Percentiles rank a stretch among this genome's conserved stretches.
Evolutionary conservation across 2,329 filamentous ascomycete species (phyloP).

Genomic region (Neofusicoccum sp.): DNA sequence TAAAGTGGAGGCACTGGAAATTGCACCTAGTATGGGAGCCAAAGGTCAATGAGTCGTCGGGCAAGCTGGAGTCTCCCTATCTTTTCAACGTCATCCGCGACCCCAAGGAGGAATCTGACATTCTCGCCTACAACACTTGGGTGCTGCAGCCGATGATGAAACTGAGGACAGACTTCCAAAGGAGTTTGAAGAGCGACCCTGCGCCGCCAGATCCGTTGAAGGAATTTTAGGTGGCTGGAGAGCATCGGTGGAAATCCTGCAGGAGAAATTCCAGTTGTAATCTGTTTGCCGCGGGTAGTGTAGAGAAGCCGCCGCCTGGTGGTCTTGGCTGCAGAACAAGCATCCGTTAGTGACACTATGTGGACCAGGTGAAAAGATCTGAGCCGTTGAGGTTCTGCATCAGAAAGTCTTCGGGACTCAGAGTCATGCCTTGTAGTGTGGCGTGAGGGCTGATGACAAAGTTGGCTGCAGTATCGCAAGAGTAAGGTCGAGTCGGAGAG

Average conservation of each 20-base stretch:
- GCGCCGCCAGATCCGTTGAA: slow-evolving; percentile 18
- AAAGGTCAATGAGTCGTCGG: slow-evolving; percentile 18
- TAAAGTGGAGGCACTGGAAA: slow-evolving; percentile 23
- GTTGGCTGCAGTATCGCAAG: neutral
- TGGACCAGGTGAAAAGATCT: neutral
- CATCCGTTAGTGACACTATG: neutral
- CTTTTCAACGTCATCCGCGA: slow-evolving; percentile 21
- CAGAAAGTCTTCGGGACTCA: neutral
- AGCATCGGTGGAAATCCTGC: too few relatives aligned
- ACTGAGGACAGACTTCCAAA: slow-evolving; percentile 13
- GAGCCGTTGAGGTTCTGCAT: neutral
- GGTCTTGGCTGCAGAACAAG: neutral
- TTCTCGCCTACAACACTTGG: slow-evolving; percentile 21
- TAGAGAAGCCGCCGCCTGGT: too few relatives aligned
- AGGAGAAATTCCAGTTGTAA: too few relatives aligned
- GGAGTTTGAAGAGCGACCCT: slow-evolving; percentile 17
- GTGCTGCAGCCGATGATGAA: slow-evolving; percentile 19
- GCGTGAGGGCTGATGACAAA: neutral
- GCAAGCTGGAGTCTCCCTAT: slow-evolving; percentile 21
- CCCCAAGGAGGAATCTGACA: slow-evolving; percentile 22
- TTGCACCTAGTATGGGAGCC: slow-evolving; percentile 22
- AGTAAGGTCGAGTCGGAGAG: neutral
- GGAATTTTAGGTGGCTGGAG: neutral
- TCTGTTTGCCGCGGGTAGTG: too few relatives aligned
- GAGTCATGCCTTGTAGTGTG: neutral